Percentiles rank a stretch among this genome's conserved stretches.
Evolutionary conservation across 768 basidiomycete genomes (phyloP).

Genomic region (Rhodotorula taiwanensis): DNA sequence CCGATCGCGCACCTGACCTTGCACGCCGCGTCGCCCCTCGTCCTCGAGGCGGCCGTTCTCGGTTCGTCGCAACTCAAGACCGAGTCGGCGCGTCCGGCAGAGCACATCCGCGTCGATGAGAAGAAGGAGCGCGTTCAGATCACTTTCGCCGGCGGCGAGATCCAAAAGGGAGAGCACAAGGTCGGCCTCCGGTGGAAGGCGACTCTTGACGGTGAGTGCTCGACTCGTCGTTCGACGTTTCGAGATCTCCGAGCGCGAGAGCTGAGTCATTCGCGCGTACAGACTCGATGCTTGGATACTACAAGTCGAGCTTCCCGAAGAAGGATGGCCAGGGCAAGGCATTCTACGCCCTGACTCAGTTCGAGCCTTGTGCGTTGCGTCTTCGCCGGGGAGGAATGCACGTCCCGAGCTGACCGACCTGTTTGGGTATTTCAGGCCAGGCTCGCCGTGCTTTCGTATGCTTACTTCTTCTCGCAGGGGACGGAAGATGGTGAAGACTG

Average conservation of each 20-base stretch:
- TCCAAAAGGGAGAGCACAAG: constrained; percentile 52
- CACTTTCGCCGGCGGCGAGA: constrained; percentile 49
- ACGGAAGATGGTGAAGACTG: no score
- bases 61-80: constrained; percentile 54
- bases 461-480: no score
- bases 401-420: background rate
- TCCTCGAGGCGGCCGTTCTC: constrained; percentile 56
- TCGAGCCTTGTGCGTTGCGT: constrained; percentile 57
- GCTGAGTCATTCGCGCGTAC: background rate
- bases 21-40: constrained; percentile 56
- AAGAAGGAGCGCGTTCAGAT: constrained; percentile 62
- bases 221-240: no score
- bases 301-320: constrained; percentile 33
- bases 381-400: background rate
- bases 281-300: constrained; percentile 33
- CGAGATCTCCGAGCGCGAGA: no score
- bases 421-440: constrained; percentile 4
- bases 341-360: constrained; percentile 70
- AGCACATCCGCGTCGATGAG: constrained; percentile 54
- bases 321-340: constrained; percentile 41
- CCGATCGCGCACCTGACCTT: constrained; percentile 57
- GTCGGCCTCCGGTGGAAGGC: constrained; percentile 61
- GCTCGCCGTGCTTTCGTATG: constrained; percentile 43
- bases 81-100: constrained; percentile 49
- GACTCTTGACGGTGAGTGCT: constrained; percentile 60